Base-by-base conservation (phyloP, 225 moss, liverwort and hornwort genomes). In the Bryum argenteum region DNA sequence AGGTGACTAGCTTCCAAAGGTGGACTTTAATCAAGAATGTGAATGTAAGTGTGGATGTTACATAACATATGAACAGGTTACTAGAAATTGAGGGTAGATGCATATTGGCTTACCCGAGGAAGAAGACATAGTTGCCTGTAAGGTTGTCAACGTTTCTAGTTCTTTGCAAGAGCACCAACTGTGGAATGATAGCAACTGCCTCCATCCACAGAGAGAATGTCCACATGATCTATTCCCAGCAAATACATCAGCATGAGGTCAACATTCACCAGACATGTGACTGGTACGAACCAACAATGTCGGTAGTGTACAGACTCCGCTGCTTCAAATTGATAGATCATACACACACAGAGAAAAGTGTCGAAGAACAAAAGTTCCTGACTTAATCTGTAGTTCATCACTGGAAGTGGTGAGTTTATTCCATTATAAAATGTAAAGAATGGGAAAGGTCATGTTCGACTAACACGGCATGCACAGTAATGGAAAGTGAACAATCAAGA, bases 191-290 rank as follows among this genome's bases (percentile, higher is more conserved):
- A 38, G 97, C 97, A 67, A 97, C 92, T 41, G 97, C 94, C 72
- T 97, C 97, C 69, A 97, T 64, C 71, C 92, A 97, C 84, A 94
- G 71, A 23, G 96, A 97, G 68, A 97, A 97, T 20, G 97, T 97
- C 97, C 97, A 97, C 22, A 93, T 23, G 1, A 94, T 78, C 92
- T 92, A 69, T 70, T 76, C 16, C 73, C 74, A 53, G 39, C 62
- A 19, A 54, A 45, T 11, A 57, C 42, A 57, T n/a, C 56, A 21
- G 39, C 52, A 38, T 10, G 17, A 23, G 18, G 26, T n/a, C 2
- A 58, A 45, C 10, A 17, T n/a, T 33, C 58, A n/a, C 1, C 41
- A 62, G 13, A 15, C 39, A 52, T 22, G 40, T 22, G 41, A 37
- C 15, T 50, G 0, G 8, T 16, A 20, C 15, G 20, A 45, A 70